phyloP scores from a whole-genome alignment of 495 filamentous ascomycete species.

The Amorphotheca resinae region DNA sequence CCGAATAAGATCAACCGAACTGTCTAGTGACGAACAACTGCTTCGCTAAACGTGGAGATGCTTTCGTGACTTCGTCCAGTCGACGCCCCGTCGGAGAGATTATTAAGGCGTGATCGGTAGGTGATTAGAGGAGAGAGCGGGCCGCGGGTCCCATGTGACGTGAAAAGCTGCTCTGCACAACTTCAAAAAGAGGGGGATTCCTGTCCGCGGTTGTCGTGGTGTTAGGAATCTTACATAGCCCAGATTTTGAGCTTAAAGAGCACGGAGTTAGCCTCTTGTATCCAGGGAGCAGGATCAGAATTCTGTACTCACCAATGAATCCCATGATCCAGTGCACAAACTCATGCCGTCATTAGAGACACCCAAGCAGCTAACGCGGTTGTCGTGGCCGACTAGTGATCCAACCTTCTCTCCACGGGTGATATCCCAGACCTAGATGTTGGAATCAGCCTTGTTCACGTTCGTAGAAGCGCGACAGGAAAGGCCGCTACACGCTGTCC shows the following conservation, averaged over 20 bases:
- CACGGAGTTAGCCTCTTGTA: constrained; percentile 17
- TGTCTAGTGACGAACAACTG: constrained; percentile 21
- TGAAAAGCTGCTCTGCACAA: constrained; percentile 12
- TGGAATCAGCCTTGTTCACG: constrained; percentile 12
- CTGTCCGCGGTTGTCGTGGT: constrained; percentile 6
- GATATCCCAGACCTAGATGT: constrained; percentile 82
- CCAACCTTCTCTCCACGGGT: constrained; percentile 95
- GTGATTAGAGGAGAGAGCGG: constrained; percentile 11
- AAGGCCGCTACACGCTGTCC: too few relatives aligned
- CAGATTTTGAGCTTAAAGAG: constrained; percentile 67
- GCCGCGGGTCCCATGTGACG: neutral
- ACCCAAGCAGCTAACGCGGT: constrained; percentile 94
- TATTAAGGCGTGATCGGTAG: constrained; percentile 27
- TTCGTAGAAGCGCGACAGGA: neutral
- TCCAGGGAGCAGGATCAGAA: too few relatives aligned
- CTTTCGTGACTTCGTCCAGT: constrained; percentile 45
- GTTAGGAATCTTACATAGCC: constrained; percentile 33
- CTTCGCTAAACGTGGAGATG: constrained; percentile 26
- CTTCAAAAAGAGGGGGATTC: constrained; percentile 5
- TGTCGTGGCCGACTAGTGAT: constrained; percentile 92
- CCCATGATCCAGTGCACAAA: constrained; percentile 98
- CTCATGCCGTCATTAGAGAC: constrained; percentile 99
- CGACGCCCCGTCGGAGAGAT: constrained; percentile 32
- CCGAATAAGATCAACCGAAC: constrained; percentile 24
- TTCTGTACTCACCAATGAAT: constrained; percentile 71